phyloP scores from a whole-genome alignment of 2,329 filamentous ascomycete genomes.

The Furcasterigmium furcatum region DNA sequence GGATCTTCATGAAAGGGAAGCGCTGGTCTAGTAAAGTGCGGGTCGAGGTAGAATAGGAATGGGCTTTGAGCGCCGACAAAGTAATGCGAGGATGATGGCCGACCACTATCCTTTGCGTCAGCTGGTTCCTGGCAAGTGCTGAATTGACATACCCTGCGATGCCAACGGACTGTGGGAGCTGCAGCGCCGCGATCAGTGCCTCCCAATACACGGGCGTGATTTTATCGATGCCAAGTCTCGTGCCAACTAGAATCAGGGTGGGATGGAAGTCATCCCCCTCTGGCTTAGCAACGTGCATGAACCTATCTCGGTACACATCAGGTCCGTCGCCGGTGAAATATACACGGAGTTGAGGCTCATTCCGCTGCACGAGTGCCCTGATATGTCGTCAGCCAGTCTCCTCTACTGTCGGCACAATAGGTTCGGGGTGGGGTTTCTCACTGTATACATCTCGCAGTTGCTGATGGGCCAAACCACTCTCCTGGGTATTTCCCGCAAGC shows the following conservation, averaged over 20 bases:
- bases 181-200: constrained; percentile 78
- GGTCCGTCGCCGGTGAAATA: constrained; percentile 88
- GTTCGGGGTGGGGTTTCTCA: constrained; percentile 40
- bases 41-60: constrained; percentile 91
- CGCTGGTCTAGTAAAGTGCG: constrained; percentile 78
- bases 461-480: constrained; percentile 98
- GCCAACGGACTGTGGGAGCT: constrained; percentile 89
- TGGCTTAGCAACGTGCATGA: constrained; percentile 73
- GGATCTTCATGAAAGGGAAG: constrained; percentile 61
- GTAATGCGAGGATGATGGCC: constrained; percentile 79
- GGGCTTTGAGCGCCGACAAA: constrained; percentile 63
- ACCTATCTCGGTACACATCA: constrained; percentile 89
- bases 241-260: constrained; percentile 85
- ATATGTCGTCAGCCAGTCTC: constrained; percentile 5
- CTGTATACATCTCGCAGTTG: constrained; percentile 92
- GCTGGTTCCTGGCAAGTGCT: neutral
- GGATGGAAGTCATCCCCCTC: constrained; percentile 68
- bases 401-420: neutral
- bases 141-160: constrained; percentile 74
- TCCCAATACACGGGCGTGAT: constrained; percentile 95
- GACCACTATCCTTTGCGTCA: constrained; percentile 56
- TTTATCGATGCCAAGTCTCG: constrained; percentile 87
- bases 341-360: constrained; percentile 66
- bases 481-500: constrained; percentile 93
- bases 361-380: constrained; percentile 71